These are phyloP conservation scores for Suhomyces pyralidae DNA, from an alignment of 805 yeast genomes.

Conservation along the genomic window DNA sequence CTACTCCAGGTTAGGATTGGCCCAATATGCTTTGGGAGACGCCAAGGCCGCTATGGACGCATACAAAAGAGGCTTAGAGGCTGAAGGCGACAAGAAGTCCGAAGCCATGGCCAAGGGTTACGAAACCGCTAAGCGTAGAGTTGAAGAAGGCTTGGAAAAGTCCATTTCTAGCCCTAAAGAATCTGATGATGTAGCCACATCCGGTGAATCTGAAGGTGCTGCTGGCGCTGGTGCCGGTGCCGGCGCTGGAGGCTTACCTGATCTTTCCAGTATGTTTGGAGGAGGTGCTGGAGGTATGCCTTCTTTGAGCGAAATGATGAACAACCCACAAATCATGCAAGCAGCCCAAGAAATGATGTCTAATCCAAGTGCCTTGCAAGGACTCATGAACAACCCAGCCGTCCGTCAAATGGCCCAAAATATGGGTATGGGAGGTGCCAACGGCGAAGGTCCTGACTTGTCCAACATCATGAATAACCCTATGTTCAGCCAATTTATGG, in stretches of 20 bases:
- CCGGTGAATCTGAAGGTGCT: conserved; percentile 17
- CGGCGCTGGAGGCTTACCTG: conserved; percentile 65
- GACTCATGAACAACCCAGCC: conserved; percentile 77
- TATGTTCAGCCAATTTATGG: conserved; percentile 65
- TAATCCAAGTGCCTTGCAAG: conserved; percentile 72
- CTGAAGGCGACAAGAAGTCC: conserved; percentile 80
- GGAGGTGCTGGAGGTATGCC: conserved; percentile 71
- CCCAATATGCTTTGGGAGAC: conserved; percentile 92
- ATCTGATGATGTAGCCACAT: conserved; percentile 8
- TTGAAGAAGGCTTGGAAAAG: conserved; percentile 65
- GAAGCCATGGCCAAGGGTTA: conserved; percentile 91
- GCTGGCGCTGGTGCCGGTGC: conserved; percentile 36
- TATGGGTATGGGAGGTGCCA: conserved; percentile 65
- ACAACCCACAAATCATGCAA: conserved; percentile 88
- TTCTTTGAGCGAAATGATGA: conserved; percentile 65
- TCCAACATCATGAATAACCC: conserved; percentile 79
- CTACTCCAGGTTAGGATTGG: conserved; percentile 91
- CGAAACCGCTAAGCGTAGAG: conserved; percentile 88
- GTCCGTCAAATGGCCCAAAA: conserved; percentile 80
- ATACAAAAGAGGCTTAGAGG: conserved; percentile 79
- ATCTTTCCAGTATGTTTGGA: conserved; percentile 67
- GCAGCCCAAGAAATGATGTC: conserved; percentile 88
- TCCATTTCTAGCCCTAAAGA: conserved; percentile 29
- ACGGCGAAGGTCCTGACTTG: conserved; percentile 49
- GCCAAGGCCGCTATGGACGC: conserved; percentile 88